A percentile compares a stretch with the other conserved stretches of the same genome.
phyloP scores from a whole-genome alignment of 2,329 filamentous ascomycete genomes.

The Neofusicoccum cordaticola region DNA sequence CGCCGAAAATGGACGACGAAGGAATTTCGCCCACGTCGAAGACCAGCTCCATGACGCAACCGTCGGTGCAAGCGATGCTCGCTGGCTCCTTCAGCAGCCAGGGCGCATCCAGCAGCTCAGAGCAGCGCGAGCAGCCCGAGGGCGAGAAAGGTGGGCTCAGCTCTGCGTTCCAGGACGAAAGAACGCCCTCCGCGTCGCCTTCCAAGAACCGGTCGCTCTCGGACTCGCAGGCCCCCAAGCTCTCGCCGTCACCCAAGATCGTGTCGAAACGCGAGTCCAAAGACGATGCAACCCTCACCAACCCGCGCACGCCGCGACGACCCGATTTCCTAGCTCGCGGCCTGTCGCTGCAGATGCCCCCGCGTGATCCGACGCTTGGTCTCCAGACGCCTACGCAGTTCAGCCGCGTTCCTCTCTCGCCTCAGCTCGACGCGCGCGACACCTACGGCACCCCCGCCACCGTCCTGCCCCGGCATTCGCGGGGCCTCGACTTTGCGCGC shows the following conservation, averaged over 20 bases:
- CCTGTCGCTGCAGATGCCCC: conserved; percentile 69
- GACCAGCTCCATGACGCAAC: conserved; percentile 14
- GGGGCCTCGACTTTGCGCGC: conserved; percentile 88
- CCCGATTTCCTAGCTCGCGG: conserved; percentile 61
- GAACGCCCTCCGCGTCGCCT: conserved; percentile 36
- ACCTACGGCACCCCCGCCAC: conserved; percentile 86
- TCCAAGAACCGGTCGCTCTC: conserved; percentile 46
- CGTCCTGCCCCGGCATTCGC: conserved; percentile 81
- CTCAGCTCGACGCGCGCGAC: conserved; percentile 79
- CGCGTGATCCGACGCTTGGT: conserved; percentile 41
- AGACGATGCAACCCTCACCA: conserved; percentile 44
- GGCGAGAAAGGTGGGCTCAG: conserved; percentile 10
- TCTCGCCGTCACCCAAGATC: conserved; percentile 48
- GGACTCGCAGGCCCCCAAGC: conserved; percentile 39
- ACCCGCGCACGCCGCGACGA: conserved; percentile 64
- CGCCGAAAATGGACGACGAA: conserved; percentile 11
- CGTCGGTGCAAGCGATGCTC: conserved; percentile 9
- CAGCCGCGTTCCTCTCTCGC: conserved; percentile 68
- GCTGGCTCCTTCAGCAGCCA: conserved; percentile 10
- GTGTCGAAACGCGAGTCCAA: conserved; percentile 37
- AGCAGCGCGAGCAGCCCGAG: conserved; percentile 1
- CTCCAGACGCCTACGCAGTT: conserved; percentile 49
- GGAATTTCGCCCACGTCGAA: conserved; percentile 12
- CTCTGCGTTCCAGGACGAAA: conserved; percentile 16
- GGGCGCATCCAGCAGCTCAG: not conserved